phyloP scores from a whole-genome alignment of 768 basidiomycete species.

The Hericium erinaceus region DNA sequence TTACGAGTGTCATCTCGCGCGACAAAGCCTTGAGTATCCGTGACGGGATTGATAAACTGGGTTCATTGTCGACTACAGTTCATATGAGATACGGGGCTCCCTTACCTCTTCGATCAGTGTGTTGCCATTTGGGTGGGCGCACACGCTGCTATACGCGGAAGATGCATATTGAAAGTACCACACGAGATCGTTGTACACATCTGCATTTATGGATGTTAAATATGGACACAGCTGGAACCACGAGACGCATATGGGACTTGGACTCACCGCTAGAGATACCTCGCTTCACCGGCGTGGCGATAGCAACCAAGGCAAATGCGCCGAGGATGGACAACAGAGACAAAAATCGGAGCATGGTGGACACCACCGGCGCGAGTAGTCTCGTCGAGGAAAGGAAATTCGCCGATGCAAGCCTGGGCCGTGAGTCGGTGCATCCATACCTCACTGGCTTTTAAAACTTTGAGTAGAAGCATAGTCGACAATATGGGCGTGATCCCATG shows the following conservation, averaged over 20 bases:
- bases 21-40: constrained; percentile 32
- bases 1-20: constrained; percentile 32
- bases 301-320: not conserved
- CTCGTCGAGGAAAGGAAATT: too few relatives aligned
- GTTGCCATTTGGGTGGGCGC: constrained; percentile 3
- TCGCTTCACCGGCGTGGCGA: not conserved
- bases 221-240: too few relatives aligned
- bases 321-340: not conserved
- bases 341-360: too few relatives aligned
- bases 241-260: not conserved
- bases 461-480: too few relatives aligned
- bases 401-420: too few relatives aligned
- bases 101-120: not conserved
- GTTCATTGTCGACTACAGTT: not conserved
- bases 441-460: too few relatives aligned
- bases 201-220: not conserved
- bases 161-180: constrained; percentile 6
- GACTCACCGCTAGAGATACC: not conserved
- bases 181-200: constrained; percentile 3
- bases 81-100: not conserved
- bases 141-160: not conserved
- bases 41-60: not conserved
- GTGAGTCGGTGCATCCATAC: too few relatives aligned
- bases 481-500: too few relatives aligned
- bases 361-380: too few relatives aligned